These are phyloP conservation scores for Salix suchowensis DNA, from an alignment of 345 rosid genomes.

Conservation along the genomic window DNA sequence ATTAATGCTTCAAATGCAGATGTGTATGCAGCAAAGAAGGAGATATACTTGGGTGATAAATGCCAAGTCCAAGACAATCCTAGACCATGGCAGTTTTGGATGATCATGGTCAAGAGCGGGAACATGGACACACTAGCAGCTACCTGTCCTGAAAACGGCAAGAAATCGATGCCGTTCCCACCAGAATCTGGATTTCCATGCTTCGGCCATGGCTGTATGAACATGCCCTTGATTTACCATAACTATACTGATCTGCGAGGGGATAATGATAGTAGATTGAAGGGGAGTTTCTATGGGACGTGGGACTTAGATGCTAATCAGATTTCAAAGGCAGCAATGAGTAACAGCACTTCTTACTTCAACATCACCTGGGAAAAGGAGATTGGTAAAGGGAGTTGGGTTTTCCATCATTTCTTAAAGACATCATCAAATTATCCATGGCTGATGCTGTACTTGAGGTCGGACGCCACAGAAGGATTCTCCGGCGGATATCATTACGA, in stretches of 20 bases:
- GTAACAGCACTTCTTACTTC: conserved; percentile 42
- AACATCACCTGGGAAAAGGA: conserved; percentile 72
- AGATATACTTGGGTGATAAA: conserved; percentile 54
- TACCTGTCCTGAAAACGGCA: conserved; percentile 60
- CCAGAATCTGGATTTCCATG: conserved; percentile 52
- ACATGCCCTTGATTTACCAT: conserved; percentile 58
- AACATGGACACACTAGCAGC: conserved; percentile 57
- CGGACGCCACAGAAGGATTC: conserved; percentile 70
- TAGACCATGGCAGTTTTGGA: conserved; percentile 84
- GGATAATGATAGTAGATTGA: conserved; percentile 26
- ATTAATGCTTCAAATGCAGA: conserved; percentile 37
- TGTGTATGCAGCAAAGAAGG: conserved; percentile 65
- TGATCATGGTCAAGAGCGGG: conserved; percentile 85
- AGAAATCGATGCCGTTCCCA: conserved; percentile 34
- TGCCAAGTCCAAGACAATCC: conserved; percentile 53
- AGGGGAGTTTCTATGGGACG: conserved; percentile 68
- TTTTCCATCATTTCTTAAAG: conserved; percentile 59
- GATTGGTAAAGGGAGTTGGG: conserved; percentile 69
- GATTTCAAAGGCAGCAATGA: neutral
- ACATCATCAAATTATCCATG: conserved; percentile 75
- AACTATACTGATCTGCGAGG: conserved; percentile 36
- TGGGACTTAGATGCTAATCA: conserved; percentile 44
- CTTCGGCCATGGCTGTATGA: conserved; percentile 73
- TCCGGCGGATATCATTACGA: conserved; percentile 74
- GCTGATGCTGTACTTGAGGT: conserved; percentile 85